These are phyloP conservation scores for Kodamaea leandrae DNA, from an alignment of 805 yeast genomes.

Conservation along the genomic window DNA sequence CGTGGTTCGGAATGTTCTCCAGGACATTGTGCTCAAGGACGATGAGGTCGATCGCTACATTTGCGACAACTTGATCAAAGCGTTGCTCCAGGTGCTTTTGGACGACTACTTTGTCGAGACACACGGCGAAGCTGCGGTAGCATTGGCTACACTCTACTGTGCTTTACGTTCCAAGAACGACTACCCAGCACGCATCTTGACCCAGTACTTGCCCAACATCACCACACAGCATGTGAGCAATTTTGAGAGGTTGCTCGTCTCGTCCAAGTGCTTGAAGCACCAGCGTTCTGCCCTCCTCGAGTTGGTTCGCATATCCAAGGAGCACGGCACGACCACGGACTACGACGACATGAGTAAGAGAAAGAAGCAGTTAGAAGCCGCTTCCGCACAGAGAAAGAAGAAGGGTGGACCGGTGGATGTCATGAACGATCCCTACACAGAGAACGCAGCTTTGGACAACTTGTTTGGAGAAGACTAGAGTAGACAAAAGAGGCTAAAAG, in stretches of 20 bases:
- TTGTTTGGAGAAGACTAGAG: slow-evolving; percentile 48
- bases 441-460: slow-evolving; percentile 62
- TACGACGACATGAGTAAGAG: slow-evolving; percentile 47
- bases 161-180: slow-evolving; percentile 67
- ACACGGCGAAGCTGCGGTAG: slow-evolving; percentile 88
- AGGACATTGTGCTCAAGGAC: slow-evolving; percentile 64
- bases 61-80: slow-evolving; percentile 63
- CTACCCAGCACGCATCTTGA: slow-evolving; percentile 61
- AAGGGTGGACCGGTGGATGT: slow-evolving; percentile 45
- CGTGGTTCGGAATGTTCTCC: slow-evolving; percentile 70
- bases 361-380: slow-evolving; percentile 54
- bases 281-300: slow-evolving; percentile 79
- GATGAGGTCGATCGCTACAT: slow-evolving; percentile 72
- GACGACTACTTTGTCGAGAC: slow-evolving; percentile 82
- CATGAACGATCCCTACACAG: slow-evolving; percentile 70
- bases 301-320: slow-evolving; percentile 64
- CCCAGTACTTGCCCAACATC: slow-evolving; percentile 53
- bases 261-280: slow-evolving; percentile 68
- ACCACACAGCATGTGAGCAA: slow-evolving; percentile 55
- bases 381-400: slow-evolving; percentile 45
- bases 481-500: neutral
- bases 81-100: slow-evolving; percentile 62
- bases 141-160: slow-evolving; percentile 76
- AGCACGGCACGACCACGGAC: slow-evolving; percentile 28
- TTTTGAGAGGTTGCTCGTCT: slow-evolving; percentile 61